Conservation (phyloP, 2,329 filamentous ascomycete species). For the Plectosphaerella plurivora region DNA sequence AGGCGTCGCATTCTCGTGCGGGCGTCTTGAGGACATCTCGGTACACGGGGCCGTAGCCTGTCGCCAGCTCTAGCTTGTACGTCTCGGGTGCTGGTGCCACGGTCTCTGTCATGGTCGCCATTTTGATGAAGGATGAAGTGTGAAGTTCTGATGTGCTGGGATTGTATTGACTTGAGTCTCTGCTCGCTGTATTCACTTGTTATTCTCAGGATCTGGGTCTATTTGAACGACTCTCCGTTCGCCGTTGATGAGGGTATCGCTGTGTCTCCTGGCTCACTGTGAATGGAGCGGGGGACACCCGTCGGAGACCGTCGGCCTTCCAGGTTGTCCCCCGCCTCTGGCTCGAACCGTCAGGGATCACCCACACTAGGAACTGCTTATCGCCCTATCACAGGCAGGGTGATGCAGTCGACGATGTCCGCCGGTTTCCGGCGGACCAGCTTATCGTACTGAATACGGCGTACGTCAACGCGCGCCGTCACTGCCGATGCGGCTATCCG, state of each 20-base stretch:
- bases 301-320: neutral
- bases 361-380: neutral
- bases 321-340: neutral
- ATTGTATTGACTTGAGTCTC: neutral
- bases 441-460: too few species aligned
- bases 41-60: constrained; percentile 36
- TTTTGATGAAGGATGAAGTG: neutral
- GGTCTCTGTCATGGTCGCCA: constrained; percentile 11
- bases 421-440: constrained; percentile 3
- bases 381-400: neutral
- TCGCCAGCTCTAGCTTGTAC: constrained; percentile 38
- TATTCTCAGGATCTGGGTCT: neutral
- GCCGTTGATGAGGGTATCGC: neutral
- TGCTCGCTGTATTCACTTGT: neutral
- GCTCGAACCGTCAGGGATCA: too few species aligned
- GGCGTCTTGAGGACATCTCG: constrained; percentile 35
- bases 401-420: neutral
- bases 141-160: neutral
- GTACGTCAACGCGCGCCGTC: too few species aligned
- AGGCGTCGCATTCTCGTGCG: constrained; percentile 30
- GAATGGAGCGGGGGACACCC: neutral
- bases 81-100: constrained; percentile 13
- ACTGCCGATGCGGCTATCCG: too few species aligned
- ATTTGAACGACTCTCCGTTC: neutral
- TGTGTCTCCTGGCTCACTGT: neutral